These are phyloP conservation scores for Skeletonema tropicum DNA, from an alignment of 108 stramenopile genomes.

Conservation along the genomic window DNA sequence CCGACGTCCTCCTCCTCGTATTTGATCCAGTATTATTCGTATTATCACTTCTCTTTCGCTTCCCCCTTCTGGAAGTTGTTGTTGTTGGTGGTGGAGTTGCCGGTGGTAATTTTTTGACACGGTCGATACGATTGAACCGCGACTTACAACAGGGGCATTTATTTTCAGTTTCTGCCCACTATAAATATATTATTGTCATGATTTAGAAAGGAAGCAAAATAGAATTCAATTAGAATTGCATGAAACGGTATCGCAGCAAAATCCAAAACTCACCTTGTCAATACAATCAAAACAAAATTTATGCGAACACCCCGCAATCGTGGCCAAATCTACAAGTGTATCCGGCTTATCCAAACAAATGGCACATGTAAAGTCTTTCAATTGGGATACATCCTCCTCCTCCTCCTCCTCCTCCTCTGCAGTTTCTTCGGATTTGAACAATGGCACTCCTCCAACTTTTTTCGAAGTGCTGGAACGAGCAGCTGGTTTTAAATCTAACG, in stretches of 20 bases:
- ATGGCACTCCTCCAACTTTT: not conserved
- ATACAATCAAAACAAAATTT: constrained; percentile 55
- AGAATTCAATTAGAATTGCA: too few relatives aligned
- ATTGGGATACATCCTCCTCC: not conserved
- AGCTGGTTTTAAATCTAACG: constrained; percentile 14
- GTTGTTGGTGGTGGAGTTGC: not conserved
- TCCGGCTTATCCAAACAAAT: constrained; percentile 45
- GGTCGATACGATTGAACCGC: constrained; percentile 39
- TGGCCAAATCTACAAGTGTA: constrained; percentile 29
- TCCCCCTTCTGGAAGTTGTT: not conserved
- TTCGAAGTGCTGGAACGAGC: not conserved
- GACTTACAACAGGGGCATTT: constrained; percentile 45
- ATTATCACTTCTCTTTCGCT: constrained; percentile 12
- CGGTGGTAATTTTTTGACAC: constrained; percentile 21
- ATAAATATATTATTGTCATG: not conserved
- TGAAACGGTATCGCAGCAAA: too few relatives aligned
- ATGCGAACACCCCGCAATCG: constrained; percentile 38
- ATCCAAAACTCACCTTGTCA: constrained; percentile 12
- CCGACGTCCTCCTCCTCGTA: not conserved
- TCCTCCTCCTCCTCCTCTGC: not conserved
- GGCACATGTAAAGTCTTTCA: constrained; percentile 38
- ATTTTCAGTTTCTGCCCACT: constrained; percentile 48
- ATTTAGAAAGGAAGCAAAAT: too few relatives aligned
- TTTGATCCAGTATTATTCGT: constrained; percentile 6
- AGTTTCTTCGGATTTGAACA: not conserved